Evolutionary conservation across 164 flowering plant genomes (phyloP).

Genomic region (Taxillus chinensis): DNA sequence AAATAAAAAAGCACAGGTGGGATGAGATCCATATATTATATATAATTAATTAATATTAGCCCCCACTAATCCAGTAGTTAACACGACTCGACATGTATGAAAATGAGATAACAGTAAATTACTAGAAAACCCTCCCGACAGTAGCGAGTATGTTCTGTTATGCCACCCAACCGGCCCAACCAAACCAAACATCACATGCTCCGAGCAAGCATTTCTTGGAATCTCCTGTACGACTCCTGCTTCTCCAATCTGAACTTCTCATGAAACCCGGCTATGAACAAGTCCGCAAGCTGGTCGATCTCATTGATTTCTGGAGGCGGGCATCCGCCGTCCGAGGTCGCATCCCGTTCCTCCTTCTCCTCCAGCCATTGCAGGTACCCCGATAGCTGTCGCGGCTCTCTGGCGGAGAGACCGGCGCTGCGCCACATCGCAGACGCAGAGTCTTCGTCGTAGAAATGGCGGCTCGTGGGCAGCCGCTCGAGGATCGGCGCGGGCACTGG

Average conservation of each 20-base stretch:
- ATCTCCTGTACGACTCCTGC: slow-evolving; percentile 81
- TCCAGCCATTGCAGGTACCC: slow-evolving; percentile 76
- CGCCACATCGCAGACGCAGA: slow-evolving; percentile 13
- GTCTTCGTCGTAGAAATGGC: slow-evolving; percentile 36
- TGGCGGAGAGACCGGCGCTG: neutral
- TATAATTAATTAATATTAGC: too few species aligned
- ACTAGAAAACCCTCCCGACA: too few species aligned
- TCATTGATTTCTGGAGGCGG: slow-evolving; percentile 28
- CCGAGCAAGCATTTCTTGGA: slow-evolving; percentile 89
- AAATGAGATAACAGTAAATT: too few species aligned
- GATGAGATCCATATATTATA: too few species aligned
- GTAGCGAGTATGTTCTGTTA: too few species aligned
- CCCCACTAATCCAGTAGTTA: too few species aligned
- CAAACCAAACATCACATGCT: slow-evolving; percentile 33
- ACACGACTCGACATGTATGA: too few species aligned
- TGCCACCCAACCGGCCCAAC: neutral
- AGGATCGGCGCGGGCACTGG: slow-evolving; percentile 38
- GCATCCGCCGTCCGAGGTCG: slow-evolving; percentile 6
- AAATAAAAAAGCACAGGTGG: too few species aligned
- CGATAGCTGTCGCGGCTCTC: slow-evolving; percentile 29
- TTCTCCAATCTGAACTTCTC: slow-evolving; percentile 95
- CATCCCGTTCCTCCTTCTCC: slow-evolving; percentile 22
- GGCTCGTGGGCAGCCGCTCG: slow-evolving; percentile 8
- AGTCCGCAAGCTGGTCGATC: slow-evolving; percentile 72
- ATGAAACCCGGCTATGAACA: slow-evolving; percentile 84